A percentile compares a stretch with the other conserved stretches of the same genome.
Evolutionary conservation across 768 basidiomycete species (phyloP).

Genomic region (Peribolospora baueri): DNA sequence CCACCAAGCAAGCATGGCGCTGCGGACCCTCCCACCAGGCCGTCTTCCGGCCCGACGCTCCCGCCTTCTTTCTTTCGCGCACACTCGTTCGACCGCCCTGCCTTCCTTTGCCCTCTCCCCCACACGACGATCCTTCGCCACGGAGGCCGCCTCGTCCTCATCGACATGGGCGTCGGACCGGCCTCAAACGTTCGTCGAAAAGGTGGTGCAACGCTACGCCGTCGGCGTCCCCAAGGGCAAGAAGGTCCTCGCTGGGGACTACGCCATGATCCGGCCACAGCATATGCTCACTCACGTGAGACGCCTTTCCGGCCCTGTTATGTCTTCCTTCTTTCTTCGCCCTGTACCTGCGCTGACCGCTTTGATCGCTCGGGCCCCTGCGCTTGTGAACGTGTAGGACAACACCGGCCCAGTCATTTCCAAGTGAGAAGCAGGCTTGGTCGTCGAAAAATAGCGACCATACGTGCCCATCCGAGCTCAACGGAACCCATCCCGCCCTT

Average conservation of each 20-base stretch:
- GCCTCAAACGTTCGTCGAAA: constrained; percentile 72
- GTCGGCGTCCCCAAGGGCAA: constrained; percentile 64
- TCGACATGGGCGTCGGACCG: no score
- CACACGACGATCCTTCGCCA: no score
- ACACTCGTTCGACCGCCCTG: no score
- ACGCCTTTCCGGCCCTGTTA: not conserved
- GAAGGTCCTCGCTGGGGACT: constrained; percentile 77
- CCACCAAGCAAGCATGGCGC: no score
- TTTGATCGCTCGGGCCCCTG: not conserved
- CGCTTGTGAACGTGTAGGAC: constrained; percentile 24
- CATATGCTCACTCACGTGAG: constrained; percentile 78
- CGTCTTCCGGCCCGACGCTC: no score
- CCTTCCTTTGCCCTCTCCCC: no score
- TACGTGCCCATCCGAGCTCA: not conserved
- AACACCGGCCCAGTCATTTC: constrained; percentile 96
- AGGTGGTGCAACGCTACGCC: constrained; percentile 90
- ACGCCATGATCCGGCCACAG: constrained; percentile 96
- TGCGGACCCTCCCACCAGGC: no score
- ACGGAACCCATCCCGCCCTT: not conserved
- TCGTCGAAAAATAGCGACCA: no score
- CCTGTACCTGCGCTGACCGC: not conserved
- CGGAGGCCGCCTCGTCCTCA: no score
- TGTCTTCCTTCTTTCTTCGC: not conserved
- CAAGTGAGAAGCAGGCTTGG: constrained; percentile 36
- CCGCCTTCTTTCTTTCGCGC: no score